Conservation (phyloP, 305 asterid species). For the Striga hermonthica region DNA sequence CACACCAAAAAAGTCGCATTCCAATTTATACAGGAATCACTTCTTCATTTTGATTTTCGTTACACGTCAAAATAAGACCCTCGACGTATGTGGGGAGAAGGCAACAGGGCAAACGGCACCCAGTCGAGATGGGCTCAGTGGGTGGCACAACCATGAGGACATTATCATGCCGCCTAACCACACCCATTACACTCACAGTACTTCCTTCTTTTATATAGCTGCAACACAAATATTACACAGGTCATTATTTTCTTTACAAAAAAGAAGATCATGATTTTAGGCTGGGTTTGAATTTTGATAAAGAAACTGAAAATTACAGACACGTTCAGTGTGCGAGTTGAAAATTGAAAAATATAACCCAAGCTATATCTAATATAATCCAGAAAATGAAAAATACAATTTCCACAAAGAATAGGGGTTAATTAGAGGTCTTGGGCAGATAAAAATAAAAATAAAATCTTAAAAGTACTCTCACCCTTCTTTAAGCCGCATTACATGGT, state of each 20-base stretch:
- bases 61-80: slow-evolving; percentile 68
- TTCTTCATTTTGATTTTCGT: slow-evolving; percentile 57
- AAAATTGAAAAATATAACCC: neutral
- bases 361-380: neutral
- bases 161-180: slow-evolving; percentile 70
- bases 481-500: slow-evolving; percentile 69
- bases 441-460: slow-evolving; percentile 11
- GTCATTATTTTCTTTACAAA: slow-evolving; percentile 9
- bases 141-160: slow-evolving; percentile 95
- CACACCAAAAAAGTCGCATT: neutral
- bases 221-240: slow-evolving; percentile 24
- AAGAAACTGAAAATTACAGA: neutral
- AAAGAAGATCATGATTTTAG: neutral
- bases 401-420: slow-evolving; percentile 3
- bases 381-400: neutral
- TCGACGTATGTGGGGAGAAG: slow-evolving; percentile 78
- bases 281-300: neutral
- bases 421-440: slow-evolving; percentile 3
- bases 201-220: slow-evolving; percentile 94
- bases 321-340: neutral
- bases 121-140: slow-evolving; percentile 68
- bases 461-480: slow-evolving; percentile 62
- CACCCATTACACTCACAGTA: slow-evolving; percentile 81
- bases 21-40: slow-evolving; percentile 73
- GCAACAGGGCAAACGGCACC: slow-evolving; percentile 82